Evolutionary conservation across 441 rosid species (phyloP), one percentile per base, ranked within the genome.

Genomic region (Mallotus repandus): DNA sequence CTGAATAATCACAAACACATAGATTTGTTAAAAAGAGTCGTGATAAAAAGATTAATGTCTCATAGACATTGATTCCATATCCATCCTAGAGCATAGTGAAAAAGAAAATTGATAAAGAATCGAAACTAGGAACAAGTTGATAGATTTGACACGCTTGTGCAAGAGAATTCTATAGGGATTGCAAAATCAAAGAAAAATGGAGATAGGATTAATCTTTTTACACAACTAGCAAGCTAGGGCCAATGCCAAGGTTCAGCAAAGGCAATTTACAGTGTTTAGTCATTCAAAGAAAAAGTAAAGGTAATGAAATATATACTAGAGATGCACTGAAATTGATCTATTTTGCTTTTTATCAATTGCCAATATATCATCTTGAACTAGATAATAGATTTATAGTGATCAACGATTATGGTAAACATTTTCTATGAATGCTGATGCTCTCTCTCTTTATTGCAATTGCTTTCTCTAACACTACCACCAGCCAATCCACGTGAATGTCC

Each of bases 401-500:
- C 7, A 48, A 49, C 21, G 7, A 21, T 49, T 49, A 66, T 3
- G n/a, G 21, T 46, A 64, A 45, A 41, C 68, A 64, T 19, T 29
- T 64, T 46, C 16, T 46, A 64, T 22, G 43, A 49, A 63, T n/a
- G 53, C 4, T 7, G 58, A 54, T 54, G 9, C 43, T 32, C 63
- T 29, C 63, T 29, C 32, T 29, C 18, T 54, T 60, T 25, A 1
- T 29, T 58, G 62, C 10, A 13, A 66, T 66, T 66, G 18, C 65
- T 71, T 71, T 58, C 66, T n/a, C 66, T 29, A 60, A 52, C 49
- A n/a, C 32, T 22, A 70, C 70, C 69, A 49, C 63, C 55, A 16
- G 55, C 66, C 73, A 57, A 12, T 74, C 67, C 80, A 77, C 79
- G 85, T 82, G 85, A 81, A 56, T 67, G 79, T 61, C 72, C 82